Conservation (phyloP, 805 yeast species). For the Candida nanaspora region DNA sequence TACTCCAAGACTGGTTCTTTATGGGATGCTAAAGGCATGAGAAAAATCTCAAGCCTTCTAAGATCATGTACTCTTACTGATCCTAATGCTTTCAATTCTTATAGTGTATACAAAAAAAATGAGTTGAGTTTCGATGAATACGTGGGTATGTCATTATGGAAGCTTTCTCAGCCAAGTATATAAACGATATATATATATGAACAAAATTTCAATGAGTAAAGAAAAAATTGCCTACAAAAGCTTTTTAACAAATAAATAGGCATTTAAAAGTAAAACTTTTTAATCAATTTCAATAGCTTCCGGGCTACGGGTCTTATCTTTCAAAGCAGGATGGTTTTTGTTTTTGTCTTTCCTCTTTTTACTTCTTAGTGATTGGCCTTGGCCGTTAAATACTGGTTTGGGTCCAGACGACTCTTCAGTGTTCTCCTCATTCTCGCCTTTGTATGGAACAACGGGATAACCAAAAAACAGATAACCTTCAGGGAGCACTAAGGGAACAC, state of each 20-base stretch:
- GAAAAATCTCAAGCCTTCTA: slow-evolving; percentile 40
- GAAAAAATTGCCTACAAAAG: too few species aligned
- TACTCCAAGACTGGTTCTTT: slow-evolving; percentile 31
- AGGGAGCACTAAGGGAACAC: slow-evolving; percentile 69
- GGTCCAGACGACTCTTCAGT: slow-evolving; percentile 12
- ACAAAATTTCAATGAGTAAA: too few species aligned
- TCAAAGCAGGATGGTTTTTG: slow-evolving; percentile 44
- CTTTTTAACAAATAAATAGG: background rate
- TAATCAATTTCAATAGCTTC: slow-evolving; percentile 77
- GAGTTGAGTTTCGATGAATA: slow-evolving; percentile 14
- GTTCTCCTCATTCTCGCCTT: slow-evolving; percentile 25
- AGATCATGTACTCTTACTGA: slow-evolving; percentile 20
- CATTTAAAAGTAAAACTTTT: slow-evolving; percentile 6
- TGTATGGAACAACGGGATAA: slow-evolving; percentile 61
- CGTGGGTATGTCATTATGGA: slow-evolving; percentile 12
- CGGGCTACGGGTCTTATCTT: slow-evolving; percentile 62
- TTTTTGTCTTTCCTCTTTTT: slow-evolving; percentile 50
- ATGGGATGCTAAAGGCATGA: slow-evolving; percentile 39
- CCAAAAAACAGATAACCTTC: slow-evolving; percentile 91
- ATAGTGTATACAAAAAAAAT: background rate
- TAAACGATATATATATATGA: background rate
- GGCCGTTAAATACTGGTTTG: slow-evolving; percentile 42
- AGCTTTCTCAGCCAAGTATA: slow-evolving; percentile 4
- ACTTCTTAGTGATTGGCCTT: slow-evolving; percentile 65
- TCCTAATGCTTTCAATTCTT: too few species aligned